A percentile compares a stretch with the other conserved stretches of the same genome.
Conservation (phyloP, 495 filamentous ascomycete species). For the Aspergillus wentii region DNA sequence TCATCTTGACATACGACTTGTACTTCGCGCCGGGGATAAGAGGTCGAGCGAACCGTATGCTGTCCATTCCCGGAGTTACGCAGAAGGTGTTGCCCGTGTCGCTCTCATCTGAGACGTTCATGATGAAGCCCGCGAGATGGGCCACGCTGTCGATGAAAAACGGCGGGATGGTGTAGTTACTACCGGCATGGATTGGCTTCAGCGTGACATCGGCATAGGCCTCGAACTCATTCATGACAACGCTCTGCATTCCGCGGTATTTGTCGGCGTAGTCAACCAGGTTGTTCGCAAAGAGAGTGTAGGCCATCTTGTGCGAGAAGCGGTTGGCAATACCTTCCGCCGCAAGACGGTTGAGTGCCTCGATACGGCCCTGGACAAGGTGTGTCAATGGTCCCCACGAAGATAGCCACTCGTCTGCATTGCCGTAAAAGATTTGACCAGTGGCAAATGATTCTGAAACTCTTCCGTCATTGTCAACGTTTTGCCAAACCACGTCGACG, state of each 20-base stretch:
- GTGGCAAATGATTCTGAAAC: constrained; percentile 21
- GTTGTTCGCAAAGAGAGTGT: constrained; percentile 21
- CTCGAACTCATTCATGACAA: constrained; percentile 32
- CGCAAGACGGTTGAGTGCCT: constrained; percentile 30
- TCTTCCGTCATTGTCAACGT: constrained; percentile 10
- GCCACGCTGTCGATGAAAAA: constrained; percentile 47
- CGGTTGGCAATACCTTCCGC: constrained; percentile 17
- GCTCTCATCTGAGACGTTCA: constrained; percentile 45
- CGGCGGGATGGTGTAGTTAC: constrained; percentile 10
- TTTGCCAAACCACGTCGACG: constrained; percentile 25
- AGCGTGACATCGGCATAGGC: constrained; percentile 33
- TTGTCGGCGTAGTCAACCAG: constrained; percentile 31
- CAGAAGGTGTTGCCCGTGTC: constrained; percentile 45
- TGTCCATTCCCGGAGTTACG: constrained; percentile 37
- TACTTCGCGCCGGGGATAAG: constrained; percentile 28
- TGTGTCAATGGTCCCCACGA: constrained; percentile 36
- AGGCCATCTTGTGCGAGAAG: constrained; percentile 11
- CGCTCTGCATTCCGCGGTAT: constrained; percentile 34
- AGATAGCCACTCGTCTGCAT: constrained; percentile 13
- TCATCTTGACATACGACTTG: constrained; percentile 40
- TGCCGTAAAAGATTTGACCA: constrained; percentile 10
- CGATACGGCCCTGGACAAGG: constrained; percentile 52
- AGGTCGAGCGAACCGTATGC: constrained; percentile 23
- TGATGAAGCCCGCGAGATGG: constrained; percentile 51
- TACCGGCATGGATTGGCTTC: constrained; percentile 8